Conservation (phyloP, 2,329 filamentous ascomycete species). For the Intubia oerlemansii region DNA sequence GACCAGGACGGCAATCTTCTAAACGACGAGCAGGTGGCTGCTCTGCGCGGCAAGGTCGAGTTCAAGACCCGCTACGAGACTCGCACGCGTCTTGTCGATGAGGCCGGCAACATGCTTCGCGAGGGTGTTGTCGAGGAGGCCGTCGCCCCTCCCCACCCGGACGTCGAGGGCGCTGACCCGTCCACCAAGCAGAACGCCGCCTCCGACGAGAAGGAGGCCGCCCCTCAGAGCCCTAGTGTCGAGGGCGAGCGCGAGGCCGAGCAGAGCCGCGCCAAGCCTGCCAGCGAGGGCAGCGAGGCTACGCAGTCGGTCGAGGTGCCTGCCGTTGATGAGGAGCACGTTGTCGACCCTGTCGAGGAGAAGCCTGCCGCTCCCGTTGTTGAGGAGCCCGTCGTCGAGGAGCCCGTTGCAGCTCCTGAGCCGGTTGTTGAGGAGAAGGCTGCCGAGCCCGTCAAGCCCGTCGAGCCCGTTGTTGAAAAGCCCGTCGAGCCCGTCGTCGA, state of each 20-base stretch:
- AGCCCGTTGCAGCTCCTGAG: not conserved
- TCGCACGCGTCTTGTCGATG: constrained; percentile 67
- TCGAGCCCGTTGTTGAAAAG: no score
- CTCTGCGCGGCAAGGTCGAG: constrained; percentile 76
- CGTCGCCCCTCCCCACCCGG: constrained; percentile 33
- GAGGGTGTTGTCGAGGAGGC: constrained; percentile 33
- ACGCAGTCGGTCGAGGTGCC: no score
- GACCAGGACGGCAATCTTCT: constrained; percentile 86
- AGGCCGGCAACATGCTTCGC: constrained; percentile 39
- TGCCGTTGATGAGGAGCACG: no score
- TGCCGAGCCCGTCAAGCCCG: no score
- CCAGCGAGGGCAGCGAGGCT: constrained; percentile 40
- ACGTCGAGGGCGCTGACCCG: constrained; percentile 37
- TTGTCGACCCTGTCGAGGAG: no score
- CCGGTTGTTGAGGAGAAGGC: not conserved
- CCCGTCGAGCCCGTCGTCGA: no score
- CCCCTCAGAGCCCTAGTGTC: constrained; percentile 25
- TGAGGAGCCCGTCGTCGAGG: not conserved
- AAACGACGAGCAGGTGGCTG: constrained; percentile 61
- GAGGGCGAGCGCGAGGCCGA: constrained; percentile 38
- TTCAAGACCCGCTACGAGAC: constrained; percentile 95
- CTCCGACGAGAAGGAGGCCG: constrained; percentile 17
- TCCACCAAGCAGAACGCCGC: constrained; percentile 25
- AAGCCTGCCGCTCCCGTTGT: no score
- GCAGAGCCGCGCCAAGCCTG: constrained; percentile 34